Evolutionary conservation across 192 early-diverging fungal species (phyloP), one percentile per base, ranked within the genome.

Genomic region (Backusella psychrophila): DNA sequence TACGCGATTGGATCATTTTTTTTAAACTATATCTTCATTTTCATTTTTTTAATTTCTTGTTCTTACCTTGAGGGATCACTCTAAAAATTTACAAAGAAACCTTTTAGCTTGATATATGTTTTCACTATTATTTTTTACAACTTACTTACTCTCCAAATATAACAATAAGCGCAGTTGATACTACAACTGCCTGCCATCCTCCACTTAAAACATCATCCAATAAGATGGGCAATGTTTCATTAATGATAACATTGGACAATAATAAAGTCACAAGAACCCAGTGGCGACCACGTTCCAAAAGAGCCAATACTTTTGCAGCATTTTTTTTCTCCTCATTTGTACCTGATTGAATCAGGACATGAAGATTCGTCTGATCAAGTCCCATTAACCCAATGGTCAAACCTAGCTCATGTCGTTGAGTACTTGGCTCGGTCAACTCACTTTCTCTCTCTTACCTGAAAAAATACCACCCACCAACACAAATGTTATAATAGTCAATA

Each of bases 231-330:
- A 96, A 84, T 19, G 94, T 93, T 77, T 99, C 98, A 86, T 99
- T 99, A 53, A 98, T 89, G 44, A 99, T 86, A 2, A 96, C 96
- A 85, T 99, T 99, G n/a, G 92, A 91, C 41, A 99, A 80, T 7
- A 99, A 83, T 29, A 99, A 85, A 14, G 96, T 97, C 1, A 97
- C 95, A 42, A 99, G 84, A n/a, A 99, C 90, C 95, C 96, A 94
- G 78, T 98, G 97, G 71, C 84, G 85, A 72, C 87, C 87, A 52
- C 81, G 82, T 23, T 82, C 76, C 33, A 89, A 52, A 31, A 89
- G 67, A 33, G 66, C 68, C n/a, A 81, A 77, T 15, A 89, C 87
- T 38, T 81, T 80, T 46, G 74, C 87, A 0, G 97, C 97, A 77
- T 95, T 92, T 31, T 79, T 80, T 41, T 87, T 85, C 79, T 99